These are phyloP conservation scores for Rhizomucor pusillus DNA, from an alignment of 371 early-diverging fungal genomes.

Conservation along the genomic window DNA sequence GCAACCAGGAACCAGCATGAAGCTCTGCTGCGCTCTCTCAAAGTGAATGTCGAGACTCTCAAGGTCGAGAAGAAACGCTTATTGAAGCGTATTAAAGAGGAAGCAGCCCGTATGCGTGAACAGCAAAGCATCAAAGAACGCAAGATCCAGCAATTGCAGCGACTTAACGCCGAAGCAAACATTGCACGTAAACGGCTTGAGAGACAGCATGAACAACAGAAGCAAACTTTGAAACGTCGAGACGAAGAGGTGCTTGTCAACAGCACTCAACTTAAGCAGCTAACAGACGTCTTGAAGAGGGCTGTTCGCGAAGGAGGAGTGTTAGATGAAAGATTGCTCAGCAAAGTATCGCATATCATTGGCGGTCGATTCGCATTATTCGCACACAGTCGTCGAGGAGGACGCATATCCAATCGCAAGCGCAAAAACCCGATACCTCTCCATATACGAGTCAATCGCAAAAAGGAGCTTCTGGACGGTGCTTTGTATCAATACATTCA, in stretches of 20 bases:
- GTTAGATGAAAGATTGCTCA: conserved; percentile 27
- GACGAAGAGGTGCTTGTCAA: conserved; percentile 50
- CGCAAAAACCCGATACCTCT: conserved; percentile 47
- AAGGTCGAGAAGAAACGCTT: conserved; percentile 77
- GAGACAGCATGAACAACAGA: conserved; percentile 60
- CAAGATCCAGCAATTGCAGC: conserved; percentile 74
- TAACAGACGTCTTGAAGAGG: conserved; percentile 41
- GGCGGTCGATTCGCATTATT: conserved; percentile 33
- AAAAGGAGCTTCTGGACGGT: conserved; percentile 65
- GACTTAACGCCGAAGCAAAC: conserved; percentile 68
- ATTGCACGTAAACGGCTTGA: conserved; percentile 70
- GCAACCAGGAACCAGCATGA: conserved; percentile 56
- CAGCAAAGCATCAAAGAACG: conserved; percentile 64
- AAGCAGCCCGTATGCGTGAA: conserved; percentile 66
- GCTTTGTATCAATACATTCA: conserved; percentile 49
- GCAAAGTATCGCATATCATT: conserved; percentile 25
- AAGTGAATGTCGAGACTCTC: conserved; percentile 59
- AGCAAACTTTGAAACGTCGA: conserved; percentile 43
- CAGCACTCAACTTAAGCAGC: conserved; percentile 51
- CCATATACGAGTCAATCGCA: conserved; percentile 36
- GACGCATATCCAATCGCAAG: conserved; percentile 27
- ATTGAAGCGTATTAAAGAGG: conserved; percentile 75
- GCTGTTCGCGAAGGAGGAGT: conserved; percentile 38
- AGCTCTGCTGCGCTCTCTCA: conserved; percentile 46
- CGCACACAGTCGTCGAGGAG: conserved; percentile 14